These are phyloP conservation scores for Phaeosphaeriaceae sp. DNA, from an alignment of 2,329 filamentous ascomycete genomes.

Conservation along the genomic window DNA sequence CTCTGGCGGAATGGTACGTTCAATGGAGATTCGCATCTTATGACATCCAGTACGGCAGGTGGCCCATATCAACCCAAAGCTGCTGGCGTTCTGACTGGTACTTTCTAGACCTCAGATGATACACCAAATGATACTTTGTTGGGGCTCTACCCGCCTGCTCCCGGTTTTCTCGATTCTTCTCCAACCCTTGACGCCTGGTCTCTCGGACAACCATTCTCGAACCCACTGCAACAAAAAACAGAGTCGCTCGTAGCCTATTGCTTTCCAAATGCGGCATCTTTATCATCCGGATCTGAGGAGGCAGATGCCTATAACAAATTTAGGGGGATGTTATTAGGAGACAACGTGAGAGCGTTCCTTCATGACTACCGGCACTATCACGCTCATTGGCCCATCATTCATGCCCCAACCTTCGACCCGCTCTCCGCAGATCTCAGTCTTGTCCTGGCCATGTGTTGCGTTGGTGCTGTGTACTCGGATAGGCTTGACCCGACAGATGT, in stretches of 20 bases:
- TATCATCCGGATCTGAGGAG: slow-evolving; percentile 34
- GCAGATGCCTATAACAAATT: slow-evolving; percentile 62
- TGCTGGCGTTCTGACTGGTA: slow-evolving; percentile 52
- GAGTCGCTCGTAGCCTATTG: slow-evolving; percentile 57
- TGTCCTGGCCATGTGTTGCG: slow-evolving; percentile 72
- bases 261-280: slow-evolving; percentile 53
- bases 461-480: slow-evolving; percentile 78
- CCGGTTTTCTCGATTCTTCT: slow-evolving; percentile 51
- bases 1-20: slow-evolving; percentile 53
- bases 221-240: slow-evolving; percentile 56
- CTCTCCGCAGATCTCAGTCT: slow-evolving; percentile 71
- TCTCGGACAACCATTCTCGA: slow-evolving; percentile 43
- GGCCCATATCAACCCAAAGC: slow-evolving; percentile 52
- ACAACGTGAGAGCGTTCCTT: slow-evolving; percentile 75
- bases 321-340: slow-evolving; percentile 65
- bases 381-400: slow-evolving; percentile 75
- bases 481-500: slow-evolving; percentile 66
- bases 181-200: slow-evolving; percentile 51
- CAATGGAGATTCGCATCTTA: slow-evolving; percentile 54
- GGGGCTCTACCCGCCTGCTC: slow-evolving; percentile 55
- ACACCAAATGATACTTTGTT: slow-evolving; percentile 57
- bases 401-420: slow-evolving; percentile 74
- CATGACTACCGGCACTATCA: slow-evolving; percentile 76
- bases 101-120: slow-evolving; percentile 53
- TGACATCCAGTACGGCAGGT: slow-evolving; percentile 56